Evolutionary conservation across 768 basidiomycete genomes (phyloP).

Genomic region (Leccinum imitatum): DNA sequence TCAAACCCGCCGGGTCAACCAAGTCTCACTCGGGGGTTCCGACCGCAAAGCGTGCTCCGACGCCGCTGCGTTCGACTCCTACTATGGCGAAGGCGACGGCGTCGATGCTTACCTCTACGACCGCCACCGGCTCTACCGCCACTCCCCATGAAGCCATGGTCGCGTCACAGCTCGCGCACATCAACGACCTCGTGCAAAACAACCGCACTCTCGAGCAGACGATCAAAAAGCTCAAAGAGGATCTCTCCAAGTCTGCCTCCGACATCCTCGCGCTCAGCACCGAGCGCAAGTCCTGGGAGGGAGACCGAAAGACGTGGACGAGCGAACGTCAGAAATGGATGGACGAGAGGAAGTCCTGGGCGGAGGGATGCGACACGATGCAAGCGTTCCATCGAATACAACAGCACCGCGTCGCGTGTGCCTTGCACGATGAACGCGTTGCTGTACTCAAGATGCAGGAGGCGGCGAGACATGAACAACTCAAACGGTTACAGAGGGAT

Average conservation of each 20-base stretch:
- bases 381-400: conserved; percentile 63
- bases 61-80: conserved; percentile 22
- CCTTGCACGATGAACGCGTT: conserved; percentile 53
- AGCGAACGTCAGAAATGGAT: conserved; percentile 42
- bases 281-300: conserved; percentile 36
- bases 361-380: conserved; percentile 59
- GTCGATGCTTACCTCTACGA: conserved; percentile 28
- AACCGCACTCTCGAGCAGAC: conserved; percentile 64
- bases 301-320: conserved; percentile 26
- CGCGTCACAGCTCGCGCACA: conserved; percentile 63
- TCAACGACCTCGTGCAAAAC: conserved; percentile 70
- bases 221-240: conserved; percentile 52
- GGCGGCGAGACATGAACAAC: conserved; percentile 51
- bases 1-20: conserved; percentile 14
- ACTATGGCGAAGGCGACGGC: conserved; percentile 21
- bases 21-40: conserved; percentile 8
- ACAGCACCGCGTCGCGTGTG: conserved; percentile 54
- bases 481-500: conserved; percentile 62
- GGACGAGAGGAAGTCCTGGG: conserved; percentile 57
- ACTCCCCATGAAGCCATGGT: conserved; percentile 49
- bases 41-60: conserved; percentile 19
- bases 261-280: conserved; percentile 37
- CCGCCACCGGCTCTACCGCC: conserved; percentile 29
- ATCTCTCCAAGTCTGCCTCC: conserved; percentile 38
- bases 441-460: conserved; percentile 56